These are phyloP conservation scores for Geotrichum histeridarum DNA, from an alignment of 1,139 yeast genomes.

Conservation along the genomic window DNA sequence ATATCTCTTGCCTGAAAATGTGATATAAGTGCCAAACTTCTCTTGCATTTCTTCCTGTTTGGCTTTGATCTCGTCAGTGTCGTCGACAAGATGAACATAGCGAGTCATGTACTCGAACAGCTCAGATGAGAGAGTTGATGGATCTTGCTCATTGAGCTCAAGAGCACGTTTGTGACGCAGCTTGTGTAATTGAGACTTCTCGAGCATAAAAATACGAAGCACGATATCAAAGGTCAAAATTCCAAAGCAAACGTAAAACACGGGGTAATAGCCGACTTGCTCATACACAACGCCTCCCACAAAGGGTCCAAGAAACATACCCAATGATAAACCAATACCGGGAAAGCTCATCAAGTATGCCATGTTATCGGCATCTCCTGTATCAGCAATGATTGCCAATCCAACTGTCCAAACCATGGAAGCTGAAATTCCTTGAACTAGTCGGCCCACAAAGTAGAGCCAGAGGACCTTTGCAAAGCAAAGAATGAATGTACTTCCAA, in stretches of 20 bases:
- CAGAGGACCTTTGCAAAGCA: slow-evolving; percentile 30
- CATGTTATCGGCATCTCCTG: slow-evolving; percentile 28
- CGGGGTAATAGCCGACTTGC: slow-evolving; percentile 36
- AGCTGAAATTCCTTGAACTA: slow-evolving; percentile 37
- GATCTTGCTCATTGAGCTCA: slow-evolving; percentile 9
- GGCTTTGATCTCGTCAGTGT: background rate
- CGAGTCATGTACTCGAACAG: slow-evolving; percentile 7
- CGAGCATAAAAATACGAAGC: slow-evolving; percentile 36
- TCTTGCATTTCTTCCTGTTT: slow-evolving; percentile 10
- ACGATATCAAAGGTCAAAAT: slow-evolving; percentile 33
- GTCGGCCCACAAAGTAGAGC: slow-evolving; percentile 34
- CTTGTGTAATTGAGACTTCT: slow-evolving; percentile 20
- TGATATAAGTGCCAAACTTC: slow-evolving; percentile 7
- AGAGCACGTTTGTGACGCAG: slow-evolving; percentile 14
- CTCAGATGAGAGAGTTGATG: background rate
- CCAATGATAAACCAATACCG: slow-evolving; percentile 34
- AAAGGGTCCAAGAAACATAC: slow-evolving; percentile 36
- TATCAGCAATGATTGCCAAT: slow-evolving; percentile 36
- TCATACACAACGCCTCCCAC: slow-evolving; percentile 38
- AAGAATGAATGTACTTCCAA: slow-evolving; percentile 34
- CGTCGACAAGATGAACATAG: slow-evolving; percentile 1
- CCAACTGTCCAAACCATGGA: slow-evolving; percentile 41
- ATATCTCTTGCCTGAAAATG: slow-evolving; percentile 9
- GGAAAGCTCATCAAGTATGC: slow-evolving; percentile 35
- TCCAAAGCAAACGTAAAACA: slow-evolving; percentile 35